Percentiles rank a stretch among this genome's conserved stretches.
These are phyloP conservation scores for Diaporthe ilicicola DNA, from an alignment of 2,329 filamentous ascomycete genomes.

Conservation along the genomic window DNA sequence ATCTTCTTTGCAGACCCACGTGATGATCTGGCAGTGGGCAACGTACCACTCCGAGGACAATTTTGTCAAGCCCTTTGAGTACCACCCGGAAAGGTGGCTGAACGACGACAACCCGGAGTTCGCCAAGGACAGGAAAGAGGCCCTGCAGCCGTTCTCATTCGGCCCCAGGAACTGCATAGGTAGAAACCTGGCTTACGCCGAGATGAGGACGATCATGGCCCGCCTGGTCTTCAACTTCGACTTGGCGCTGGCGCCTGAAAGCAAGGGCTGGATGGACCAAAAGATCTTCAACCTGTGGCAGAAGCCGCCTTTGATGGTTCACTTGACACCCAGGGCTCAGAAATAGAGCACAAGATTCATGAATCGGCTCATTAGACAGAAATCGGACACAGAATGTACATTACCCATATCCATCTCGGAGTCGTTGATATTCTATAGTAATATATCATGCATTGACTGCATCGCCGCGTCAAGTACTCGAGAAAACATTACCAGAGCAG, in stretches of 20 bases:
- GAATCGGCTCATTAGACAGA: not conserved
- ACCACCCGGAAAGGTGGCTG: constrained; percentile 47
- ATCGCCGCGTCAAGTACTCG: not conserved
- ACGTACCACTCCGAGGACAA: constrained; percentile 41
- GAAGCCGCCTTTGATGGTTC: constrained; percentile 41
- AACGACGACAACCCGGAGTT: constrained; percentile 26
- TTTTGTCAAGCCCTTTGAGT: constrained; percentile 44
- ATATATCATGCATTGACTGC: not conserved
- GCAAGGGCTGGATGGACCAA: constrained; percentile 40
- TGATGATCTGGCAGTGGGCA: constrained; percentile 43
- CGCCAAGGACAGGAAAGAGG: constrained; percentile 23
- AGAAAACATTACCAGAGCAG: not conserved
- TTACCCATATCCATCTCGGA: not conserved
- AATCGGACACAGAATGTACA: too few relatives aligned
- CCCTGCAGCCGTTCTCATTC: constrained; percentile 41
- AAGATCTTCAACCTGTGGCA: constrained; percentile 42
- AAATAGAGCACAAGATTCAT: not conserved
- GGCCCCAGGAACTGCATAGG: constrained; percentile 45
- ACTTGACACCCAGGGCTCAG: constrained; percentile 31
- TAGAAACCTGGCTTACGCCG: constrained; percentile 45
- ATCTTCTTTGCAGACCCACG: constrained; percentile 37
- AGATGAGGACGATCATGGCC: constrained; percentile 47
- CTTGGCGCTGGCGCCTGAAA: constrained; percentile 39
- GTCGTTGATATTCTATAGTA: not conserved
- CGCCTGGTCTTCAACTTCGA: constrained; percentile 46